Percentiles rank a stretch among this genome's conserved stretches.
phyloP scores from a whole-genome alignment of 1,139 yeast species.

The Trichomonascaceae sp. region DNA sequence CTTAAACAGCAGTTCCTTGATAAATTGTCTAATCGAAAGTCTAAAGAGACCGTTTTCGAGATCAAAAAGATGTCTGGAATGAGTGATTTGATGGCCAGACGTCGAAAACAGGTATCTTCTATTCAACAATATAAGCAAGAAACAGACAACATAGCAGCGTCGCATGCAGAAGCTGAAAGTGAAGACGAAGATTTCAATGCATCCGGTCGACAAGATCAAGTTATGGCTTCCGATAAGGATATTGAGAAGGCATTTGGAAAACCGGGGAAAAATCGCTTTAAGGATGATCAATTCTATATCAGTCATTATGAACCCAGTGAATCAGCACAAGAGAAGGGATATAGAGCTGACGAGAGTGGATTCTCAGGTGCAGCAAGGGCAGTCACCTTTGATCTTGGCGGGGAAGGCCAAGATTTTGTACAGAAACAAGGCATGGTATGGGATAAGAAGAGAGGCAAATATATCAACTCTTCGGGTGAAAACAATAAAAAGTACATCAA shows the following conservation, averaged over 20 bases:
- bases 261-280: slow-evolving; percentile 37
- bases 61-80: slow-evolving; percentile 51
- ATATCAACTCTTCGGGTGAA: slow-evolving; percentile 72
- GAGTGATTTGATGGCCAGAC: slow-evolving; percentile 74
- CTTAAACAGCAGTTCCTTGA: slow-evolving; percentile 72
- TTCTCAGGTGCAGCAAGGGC: slow-evolving; percentile 78
- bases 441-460: slow-evolving; percentile 93
- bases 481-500: slow-evolving; percentile 67
- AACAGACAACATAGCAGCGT: slow-evolving; percentile 32
- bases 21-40: slow-evolving; percentile 56
- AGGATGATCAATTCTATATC: slow-evolving; percentile 79
- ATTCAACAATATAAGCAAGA: slow-evolving; percentile 62
- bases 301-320: slow-evolving; percentile 86
- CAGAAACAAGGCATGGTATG: slow-evolving; percentile 75
- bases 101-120: slow-evolving; percentile 85
- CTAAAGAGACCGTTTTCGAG: slow-evolving; percentile 87
- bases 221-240: slow-evolving; percentile 28
- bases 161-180: slow-evolving; percentile 41
- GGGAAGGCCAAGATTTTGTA: slow-evolving; percentile 53
- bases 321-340: slow-evolving; percentile 79
- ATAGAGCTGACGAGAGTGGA: slow-evolving; percentile 40
- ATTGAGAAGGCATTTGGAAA: slow-evolving; percentile 26
- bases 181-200: slow-evolving; percentile 15
- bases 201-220: slow-evolving; percentile 13
- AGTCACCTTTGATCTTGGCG: slow-evolving; percentile 80